Base-by-base conservation (phyloP, 495 filamentous ascomycete species). In the Mytilinidion resinicola region DNA sequence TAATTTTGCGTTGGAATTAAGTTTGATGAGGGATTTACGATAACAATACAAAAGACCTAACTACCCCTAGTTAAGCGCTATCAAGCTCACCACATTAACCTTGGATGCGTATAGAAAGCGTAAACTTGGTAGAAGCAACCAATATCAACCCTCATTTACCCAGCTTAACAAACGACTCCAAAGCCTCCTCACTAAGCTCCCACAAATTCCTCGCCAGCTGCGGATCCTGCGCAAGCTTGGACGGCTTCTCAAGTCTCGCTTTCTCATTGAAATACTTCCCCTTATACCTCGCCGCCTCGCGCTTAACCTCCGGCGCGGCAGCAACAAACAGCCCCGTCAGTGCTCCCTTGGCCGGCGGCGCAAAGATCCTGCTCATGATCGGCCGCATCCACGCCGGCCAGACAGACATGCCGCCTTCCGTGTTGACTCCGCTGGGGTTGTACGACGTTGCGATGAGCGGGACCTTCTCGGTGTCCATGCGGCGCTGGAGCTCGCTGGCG, bases 401-500 rank as follows among this genome's bases (percentile, higher is more conserved):
- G 17, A 39, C 10, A 37, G 1, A 19, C 54, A 55, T 20, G 33
- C 2, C 34, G 20, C 63, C 58, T 3, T 59, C 42, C 4, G 65
- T 68, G 9, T n/a, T 50, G 12, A 65, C 62, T 12, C n/a, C 44
- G 10, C 65, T 62, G 2, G 65, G 65, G 41, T 64, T 48, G 19
- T 60, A 9, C 10, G 47, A 53, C 12, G 57, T 37, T 4, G 55
- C 47, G 11, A 68, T 33, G 52, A 68, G 65, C 10, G 51, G 55
- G 9, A 56, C 25, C 0, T 15, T 25, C 25, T 60, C 44, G 8
- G 55, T 42, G 43, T 68, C 62, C 3, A 68, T 37, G n/a, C 53
- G 58, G 1, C 54, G 55, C 51, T 68, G 65, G 2, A 68, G 59
- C 10, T 65, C 62, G 35, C 54, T 53, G 47, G 60, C 51, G 57